phyloP scores from a whole-genome alignment of 495 filamentous ascomycete species.

The Penicillium turbatum region DNA sequence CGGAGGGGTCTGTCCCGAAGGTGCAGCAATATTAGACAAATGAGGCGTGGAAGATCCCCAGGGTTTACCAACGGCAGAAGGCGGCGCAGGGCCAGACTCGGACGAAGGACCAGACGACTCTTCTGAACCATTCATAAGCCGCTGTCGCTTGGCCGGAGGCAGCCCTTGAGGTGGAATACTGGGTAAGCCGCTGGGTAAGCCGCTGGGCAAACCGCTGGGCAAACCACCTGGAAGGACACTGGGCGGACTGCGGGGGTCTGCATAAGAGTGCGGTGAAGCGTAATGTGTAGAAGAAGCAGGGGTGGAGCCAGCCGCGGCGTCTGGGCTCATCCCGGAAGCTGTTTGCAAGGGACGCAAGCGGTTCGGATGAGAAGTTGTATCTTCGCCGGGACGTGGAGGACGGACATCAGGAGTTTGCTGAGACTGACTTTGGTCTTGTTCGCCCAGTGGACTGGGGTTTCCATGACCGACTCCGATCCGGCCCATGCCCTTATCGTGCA shows the following conservation, averaged over 20 bases:
- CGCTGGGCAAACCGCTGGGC: neutral
- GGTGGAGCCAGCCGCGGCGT: constrained; percentile 23
- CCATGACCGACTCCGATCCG: constrained; percentile 34
- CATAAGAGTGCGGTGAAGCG: constrained; percentile 33
- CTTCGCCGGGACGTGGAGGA: constrained; percentile 27
- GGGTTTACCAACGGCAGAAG: constrained; percentile 4
- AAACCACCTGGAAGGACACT: constrained; percentile 5
- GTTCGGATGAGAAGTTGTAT: constrained; percentile 27
- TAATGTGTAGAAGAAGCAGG: constrained; percentile 31
- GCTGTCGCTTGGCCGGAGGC: constrained; percentile 37
- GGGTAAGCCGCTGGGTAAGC: neutral
- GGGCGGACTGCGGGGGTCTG: constrained; percentile 27
- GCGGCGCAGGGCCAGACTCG: constrained; percentile 11
- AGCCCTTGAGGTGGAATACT: neutral
- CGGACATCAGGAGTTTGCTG: too few relatives aligned
- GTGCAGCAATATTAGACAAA: constrained; percentile 26
- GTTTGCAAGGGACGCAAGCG: constrained; percentile 27
- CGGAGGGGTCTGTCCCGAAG: constrained; percentile 25
- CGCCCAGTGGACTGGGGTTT: constrained; percentile 13
- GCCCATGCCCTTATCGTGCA: constrained; percentile 47
- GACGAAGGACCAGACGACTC: constrained; percentile 10
- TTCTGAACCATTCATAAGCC: constrained; percentile 43
- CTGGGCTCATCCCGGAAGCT: constrained; percentile 30
- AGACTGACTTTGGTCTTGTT: constrained; percentile 15
- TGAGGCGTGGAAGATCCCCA: constrained; percentile 24